Evolutionary conservation across 164 flowering plant species (phyloP), one percentile per base, ranked within the genome.

Genomic region (Magnolia officinalis): DNA sequence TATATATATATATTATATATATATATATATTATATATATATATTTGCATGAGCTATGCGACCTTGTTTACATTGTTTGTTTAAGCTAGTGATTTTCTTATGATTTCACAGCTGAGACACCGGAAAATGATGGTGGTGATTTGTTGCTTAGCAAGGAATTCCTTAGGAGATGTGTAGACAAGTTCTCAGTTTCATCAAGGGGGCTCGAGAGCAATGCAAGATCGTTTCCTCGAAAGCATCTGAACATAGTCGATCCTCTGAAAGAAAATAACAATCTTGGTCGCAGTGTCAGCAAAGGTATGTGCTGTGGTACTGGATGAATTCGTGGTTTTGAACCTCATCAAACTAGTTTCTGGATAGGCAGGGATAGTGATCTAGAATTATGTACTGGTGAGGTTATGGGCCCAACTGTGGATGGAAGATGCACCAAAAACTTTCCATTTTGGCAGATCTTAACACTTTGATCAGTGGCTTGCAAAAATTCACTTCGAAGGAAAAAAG

Each of bases 281-380:
- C 95, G 97, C 63, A 93, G 98, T 87, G 93, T 94, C 26, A 87
- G 83, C 82, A 87, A 79, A 88, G 97, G 98, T 94, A 79, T 77
- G 80, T 7, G 61, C 18, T 16, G 18, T 55, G 13, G 61, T 55
- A 37, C 45, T 37, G 45, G 61, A 55, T 1, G 4, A 11, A 55
- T 55, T 11, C 10, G 16, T 55, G 13, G 61, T 55, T 55, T 9
- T 55, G 19, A 55, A 11, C 18, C 61, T 55, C 16, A 55, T 55
- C 61, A 2, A 11, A 16, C 18, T 55, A 11, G 61, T 16, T 55
- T 55, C 16, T 2, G 61, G 45, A 37, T 37, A 37, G 45, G 6
- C 45, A 37, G 45, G 45, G 45, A 37, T 0, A 5, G 45, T 37
- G 45, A 37, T 37, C 45, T 37, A 37, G 45, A 37, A 37, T 37